Base-by-base conservation (phyloP, 2,329 filamentous ascomycete genomes). In the Sporothrix globosa region DNA sequence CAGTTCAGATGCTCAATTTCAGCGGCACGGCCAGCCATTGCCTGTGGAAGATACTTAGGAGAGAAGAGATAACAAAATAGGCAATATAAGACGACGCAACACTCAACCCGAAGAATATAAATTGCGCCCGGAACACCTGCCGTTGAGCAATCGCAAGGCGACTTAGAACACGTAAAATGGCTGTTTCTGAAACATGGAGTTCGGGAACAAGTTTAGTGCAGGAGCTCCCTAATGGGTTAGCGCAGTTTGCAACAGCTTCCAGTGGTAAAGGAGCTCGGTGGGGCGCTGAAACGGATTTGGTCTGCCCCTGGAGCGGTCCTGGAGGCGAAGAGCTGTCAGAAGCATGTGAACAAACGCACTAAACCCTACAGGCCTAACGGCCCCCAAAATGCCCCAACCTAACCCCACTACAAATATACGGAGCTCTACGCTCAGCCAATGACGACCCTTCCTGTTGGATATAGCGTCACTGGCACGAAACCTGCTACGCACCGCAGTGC, bases 11-110 rank as follows among this genome's bases (percentile, higher is more conserved):
- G 14, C 11, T 44, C 11, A 17, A 24, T 11, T 70, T 19, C 39
- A 46, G 46, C 63, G 67, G 70, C 70, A 72, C 68, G 70, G 68
- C 68, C 70, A 70, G 70, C 70, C 70, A 34, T 72, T 68, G 68
- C 58, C 70, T 54, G 24, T 7, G 39, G 68, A 54, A 44, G 53
- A 50, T 34, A 34, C n/a, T 17, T 46, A 24, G 7, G 17, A 9
- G 19, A 63, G 54, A 41, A n/a, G 10, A 54, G 56, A 27, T 2
- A 63, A 52, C 2, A 6, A 19, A 50, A 39, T 1, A 34, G 41
- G 3, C 14, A 13, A 44, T 44, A 48, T 30, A 14, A 54, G 52
- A 30, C 19, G 30, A 69, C 21, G 39, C 11, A 19, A 48, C 50
- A 27, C 9, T n/a, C 11, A 17, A 44, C 2, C 14, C 10, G 10